Percentiles rank a stretch among this genome's conserved stretches.
Conservation (phyloP, 768 basidiomycete species). For the Termitomyces sp. region DNA sequence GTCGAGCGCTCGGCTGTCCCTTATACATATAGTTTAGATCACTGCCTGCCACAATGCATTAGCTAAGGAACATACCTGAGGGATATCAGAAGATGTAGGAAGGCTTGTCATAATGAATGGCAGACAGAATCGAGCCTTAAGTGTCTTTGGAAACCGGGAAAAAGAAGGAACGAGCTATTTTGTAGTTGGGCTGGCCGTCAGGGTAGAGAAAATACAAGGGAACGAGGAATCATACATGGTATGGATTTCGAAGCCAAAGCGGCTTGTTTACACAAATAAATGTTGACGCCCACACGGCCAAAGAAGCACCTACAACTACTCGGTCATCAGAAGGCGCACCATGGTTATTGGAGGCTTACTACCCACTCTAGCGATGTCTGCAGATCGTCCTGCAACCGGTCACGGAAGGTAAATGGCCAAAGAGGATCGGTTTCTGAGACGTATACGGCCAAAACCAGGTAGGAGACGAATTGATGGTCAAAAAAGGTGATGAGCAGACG, state of each 20-base stretch:
- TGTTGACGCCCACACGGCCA: conserved; percentile 30
- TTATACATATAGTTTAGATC: neutral
- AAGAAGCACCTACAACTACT: conserved; percentile 28
- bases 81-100: neutral
- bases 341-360: neutral
- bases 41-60: neutral
- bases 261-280: conserved; percentile 32
- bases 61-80: neutral
- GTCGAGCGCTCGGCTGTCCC: neutral
- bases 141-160: neutral
- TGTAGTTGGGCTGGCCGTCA: conserved; percentile 3
- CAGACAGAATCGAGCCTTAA: neutral
- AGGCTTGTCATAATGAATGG: neutral
- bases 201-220: conserved; percentile 12
- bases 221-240: conserved; percentile 15
- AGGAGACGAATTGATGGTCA: neutral
- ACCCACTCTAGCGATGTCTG: neutral
- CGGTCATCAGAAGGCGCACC: neutral
- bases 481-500: conserved; percentile 1
- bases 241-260: conserved; percentile 20
- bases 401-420: neutral
- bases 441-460: neutral
- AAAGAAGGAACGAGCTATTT: conserved; percentile 2
- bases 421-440: neutral
- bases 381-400: neutral